phyloP scores from a whole-genome alignment of 495 filamentous ascomycete genomes.

The Neurospora intermedia region DNA sequence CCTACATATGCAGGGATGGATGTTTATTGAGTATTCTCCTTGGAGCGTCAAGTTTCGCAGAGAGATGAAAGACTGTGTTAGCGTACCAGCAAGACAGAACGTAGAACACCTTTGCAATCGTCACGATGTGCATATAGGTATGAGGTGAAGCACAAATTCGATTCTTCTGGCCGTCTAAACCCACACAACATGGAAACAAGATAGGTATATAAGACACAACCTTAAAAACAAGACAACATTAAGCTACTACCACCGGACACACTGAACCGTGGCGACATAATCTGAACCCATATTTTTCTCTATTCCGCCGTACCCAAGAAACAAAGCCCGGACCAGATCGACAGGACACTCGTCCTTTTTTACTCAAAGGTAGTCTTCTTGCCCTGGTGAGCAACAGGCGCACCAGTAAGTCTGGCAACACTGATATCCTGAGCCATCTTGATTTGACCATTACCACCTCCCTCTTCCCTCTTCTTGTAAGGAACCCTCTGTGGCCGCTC shows the following conservation, averaged over 20 bases:
- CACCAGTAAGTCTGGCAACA: constrained; percentile 52
- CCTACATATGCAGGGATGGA: not conserved
- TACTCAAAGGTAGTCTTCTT: constrained; percentile 77
- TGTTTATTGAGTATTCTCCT: not conserved
- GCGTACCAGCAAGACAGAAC: not conserved
- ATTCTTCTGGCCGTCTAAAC: not conserved
- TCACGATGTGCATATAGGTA: not conserved
- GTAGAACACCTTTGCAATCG: not conserved
- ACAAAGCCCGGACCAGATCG: not conserved
- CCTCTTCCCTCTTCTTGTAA: not conserved
- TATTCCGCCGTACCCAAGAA: not conserved
- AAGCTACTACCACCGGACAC: not conserved
- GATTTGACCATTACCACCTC: constrained; percentile 4
- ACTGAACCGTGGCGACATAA: not conserved
- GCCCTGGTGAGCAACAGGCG: constrained; percentile 68
- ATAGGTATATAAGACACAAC: not conserved
- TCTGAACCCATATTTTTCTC: not conserved
- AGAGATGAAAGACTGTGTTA: not conserved
- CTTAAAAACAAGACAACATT: not conserved
- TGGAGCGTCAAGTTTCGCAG: not conserved
- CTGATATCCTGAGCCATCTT: constrained; percentile 21
- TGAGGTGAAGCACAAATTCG: not conserved
- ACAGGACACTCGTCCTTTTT: not conserved
- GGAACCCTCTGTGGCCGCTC: not conserved
- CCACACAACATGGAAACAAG: not conserved